These are phyloP conservation scores for Gleditsia sinensis DNA, from an alignment of 306 rosid species.

Conservation along the genomic window DNA sequence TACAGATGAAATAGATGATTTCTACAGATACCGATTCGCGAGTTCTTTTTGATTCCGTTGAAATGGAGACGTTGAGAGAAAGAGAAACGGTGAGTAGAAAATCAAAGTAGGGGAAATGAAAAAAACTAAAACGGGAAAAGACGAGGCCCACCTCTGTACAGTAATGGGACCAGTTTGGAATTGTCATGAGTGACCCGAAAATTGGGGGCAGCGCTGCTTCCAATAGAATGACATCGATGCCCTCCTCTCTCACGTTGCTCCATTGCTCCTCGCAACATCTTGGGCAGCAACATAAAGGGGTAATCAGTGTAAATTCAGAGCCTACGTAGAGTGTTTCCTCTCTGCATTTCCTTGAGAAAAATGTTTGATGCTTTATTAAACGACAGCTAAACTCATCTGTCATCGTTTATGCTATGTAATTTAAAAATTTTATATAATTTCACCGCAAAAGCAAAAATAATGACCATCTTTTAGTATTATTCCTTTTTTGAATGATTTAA, in stretches of 20 bases:
- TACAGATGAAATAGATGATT: constrained; percentile 40
- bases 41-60: constrained; percentile 10
- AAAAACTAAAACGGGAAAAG: background rate
- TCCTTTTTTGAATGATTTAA: background rate
- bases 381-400: background rate
- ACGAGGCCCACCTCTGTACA: background rate
- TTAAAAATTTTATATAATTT: background rate
- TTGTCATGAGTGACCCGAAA: background rate
- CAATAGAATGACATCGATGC: constrained; percentile 8
- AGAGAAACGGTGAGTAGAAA: background rate
- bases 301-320: background rate
- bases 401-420: background rate
- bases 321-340: background rate
- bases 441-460: background rate
- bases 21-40: constrained; percentile 4
- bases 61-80: background rate
- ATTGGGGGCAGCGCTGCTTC: background rate
- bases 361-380: background rate
- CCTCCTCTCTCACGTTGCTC: background rate
- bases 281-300: background rate
- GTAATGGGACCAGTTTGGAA: constrained; percentile 15
- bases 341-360: too few relatives aligned
- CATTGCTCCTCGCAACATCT: background rate
- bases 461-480: background rate
- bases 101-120: background rate